Evolutionary conservation across 1,139 yeast species (phyloP).

Genomic region (Hansenula lynferdii): DNA sequence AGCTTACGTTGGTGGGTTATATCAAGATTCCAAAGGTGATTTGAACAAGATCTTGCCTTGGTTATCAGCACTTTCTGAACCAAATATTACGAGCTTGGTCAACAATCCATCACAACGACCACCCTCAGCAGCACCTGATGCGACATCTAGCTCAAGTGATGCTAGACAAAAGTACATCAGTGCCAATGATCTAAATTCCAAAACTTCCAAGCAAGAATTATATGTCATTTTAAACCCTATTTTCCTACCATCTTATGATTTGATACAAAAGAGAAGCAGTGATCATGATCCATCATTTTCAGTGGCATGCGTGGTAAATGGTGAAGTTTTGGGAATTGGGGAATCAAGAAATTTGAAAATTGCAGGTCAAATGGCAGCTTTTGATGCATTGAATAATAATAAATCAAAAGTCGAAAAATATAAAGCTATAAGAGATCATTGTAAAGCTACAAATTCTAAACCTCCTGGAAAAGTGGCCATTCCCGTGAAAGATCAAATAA

Average conservation of each 20-base stretch:
- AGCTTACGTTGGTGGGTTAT: constrained; percentile 85
- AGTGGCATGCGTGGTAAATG: constrained; percentile 27
- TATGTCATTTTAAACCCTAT: constrained; percentile 5
- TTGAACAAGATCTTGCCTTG: constrained; percentile 50
- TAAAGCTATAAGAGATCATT: not conserved
- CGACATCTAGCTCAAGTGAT: too few relatives aligned
- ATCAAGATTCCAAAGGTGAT: constrained; percentile 48
- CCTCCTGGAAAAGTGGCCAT: not conserved
- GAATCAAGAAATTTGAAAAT: constrained; percentile 51
- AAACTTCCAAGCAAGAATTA: constrained; percentile 6
- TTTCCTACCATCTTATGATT: constrained; percentile 6
- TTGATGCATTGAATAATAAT: constrained; percentile 38
- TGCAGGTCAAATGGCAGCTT: constrained; percentile 75
- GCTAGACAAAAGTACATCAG: constrained; percentile 8
- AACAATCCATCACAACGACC: too few relatives aligned
- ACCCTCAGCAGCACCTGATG: too few relatives aligned
- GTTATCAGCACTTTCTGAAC: constrained; percentile 52
- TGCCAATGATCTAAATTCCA: constrained; percentile 25
- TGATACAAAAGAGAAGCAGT: not conserved
- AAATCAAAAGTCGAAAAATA: constrained; percentile 18
- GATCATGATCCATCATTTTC: constrained; percentile 34
- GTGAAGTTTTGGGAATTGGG: constrained; percentile 49
- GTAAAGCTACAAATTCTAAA: not conserved
- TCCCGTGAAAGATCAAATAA: not conserved
- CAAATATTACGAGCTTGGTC: constrained; percentile 35